Percentiles rank a stretch among this genome's conserved stretches.
Evolutionary conservation across 2,329 filamentous ascomycete genomes (phyloP).

Genomic region (Lomentospora prolificans): DNA sequence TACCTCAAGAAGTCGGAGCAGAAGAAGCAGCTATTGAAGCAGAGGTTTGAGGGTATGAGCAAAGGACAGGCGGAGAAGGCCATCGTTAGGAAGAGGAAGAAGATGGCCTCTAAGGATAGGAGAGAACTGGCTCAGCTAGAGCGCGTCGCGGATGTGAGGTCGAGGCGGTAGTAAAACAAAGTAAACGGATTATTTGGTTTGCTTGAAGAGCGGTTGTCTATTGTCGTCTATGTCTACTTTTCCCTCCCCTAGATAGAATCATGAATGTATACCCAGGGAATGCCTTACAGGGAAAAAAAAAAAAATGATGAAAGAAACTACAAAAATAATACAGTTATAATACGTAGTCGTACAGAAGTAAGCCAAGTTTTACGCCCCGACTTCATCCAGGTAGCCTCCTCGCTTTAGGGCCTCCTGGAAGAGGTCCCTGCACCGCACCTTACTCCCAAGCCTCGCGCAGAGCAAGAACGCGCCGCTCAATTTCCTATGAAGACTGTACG

Average conservation of each 20-base stretch:
- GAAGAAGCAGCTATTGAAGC: conserved; percentile 73
- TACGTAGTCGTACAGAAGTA: not conserved
- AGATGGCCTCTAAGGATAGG: conserved; percentile 76
- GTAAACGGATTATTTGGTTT: not conserved
- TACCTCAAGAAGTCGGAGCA: conserved; percentile 88
- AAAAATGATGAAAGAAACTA: not conserved
- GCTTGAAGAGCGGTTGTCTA: conserved; percentile 6
- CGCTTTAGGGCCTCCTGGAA: conserved; percentile 52
- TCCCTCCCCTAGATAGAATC: no score
- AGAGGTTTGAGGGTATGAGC: conserved; percentile 75
- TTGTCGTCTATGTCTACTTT: conserved; percentile 1
- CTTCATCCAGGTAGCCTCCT: conserved; percentile 16
- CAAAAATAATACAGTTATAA: not conserved
- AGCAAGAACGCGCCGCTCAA: conserved; percentile 89
- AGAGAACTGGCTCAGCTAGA: conserved; percentile 49
- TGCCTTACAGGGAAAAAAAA: not conserved
- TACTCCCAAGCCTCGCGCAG: conserved; percentile 76
- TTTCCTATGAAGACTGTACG: conserved; percentile 90
- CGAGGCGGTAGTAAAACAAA: conserved; percentile 4
- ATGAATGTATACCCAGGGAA: not conserved
- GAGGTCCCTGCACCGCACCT: conserved; percentile 69
- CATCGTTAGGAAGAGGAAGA: conserved; percentile 83
- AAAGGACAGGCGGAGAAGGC: conserved; percentile 73
- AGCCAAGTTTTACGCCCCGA: not conserved
- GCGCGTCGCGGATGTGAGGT: conserved; percentile 15